Percentiles rank a stretch among this genome's conserved stretches.
Conservation (phyloP, 441 rosid genomes). For the Gossypium armourianum region DNA sequence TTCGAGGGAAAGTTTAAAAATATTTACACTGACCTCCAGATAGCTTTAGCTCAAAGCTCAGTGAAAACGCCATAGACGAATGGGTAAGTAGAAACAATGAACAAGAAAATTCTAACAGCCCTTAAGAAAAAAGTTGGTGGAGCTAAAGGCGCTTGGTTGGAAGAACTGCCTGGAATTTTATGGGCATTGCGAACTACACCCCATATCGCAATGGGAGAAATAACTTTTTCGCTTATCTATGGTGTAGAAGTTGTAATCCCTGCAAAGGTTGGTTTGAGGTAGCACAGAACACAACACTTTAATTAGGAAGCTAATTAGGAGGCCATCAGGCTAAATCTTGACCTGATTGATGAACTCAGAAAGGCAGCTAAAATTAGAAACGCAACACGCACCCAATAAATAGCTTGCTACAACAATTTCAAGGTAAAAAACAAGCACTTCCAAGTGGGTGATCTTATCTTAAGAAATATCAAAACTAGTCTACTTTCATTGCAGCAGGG, state of each 20-base stretch:
- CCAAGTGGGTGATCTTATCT: not conserved
- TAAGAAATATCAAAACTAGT: too few relatives aligned
- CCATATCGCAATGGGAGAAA: not conserved
- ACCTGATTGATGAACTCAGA: not conserved
- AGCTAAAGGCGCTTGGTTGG: not conserved
- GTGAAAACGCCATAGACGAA: not conserved
- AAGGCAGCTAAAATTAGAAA: not conserved
- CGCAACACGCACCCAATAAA: not conserved
- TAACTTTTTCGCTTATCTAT: too few relatives aligned
- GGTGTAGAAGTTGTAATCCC: not conserved
- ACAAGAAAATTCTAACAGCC: not conserved
- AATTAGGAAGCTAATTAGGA: not conserved
- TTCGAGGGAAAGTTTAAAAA: too few relatives aligned
- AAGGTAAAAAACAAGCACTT: not conserved
- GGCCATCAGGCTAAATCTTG: not conserved
- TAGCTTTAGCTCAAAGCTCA: not conserved
- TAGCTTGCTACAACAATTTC: not conserved
- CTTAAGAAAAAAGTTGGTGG: not conserved
- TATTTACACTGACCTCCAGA: not conserved
- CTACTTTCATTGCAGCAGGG: not conserved
- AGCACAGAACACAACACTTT: not conserved
- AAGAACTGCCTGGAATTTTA: not conserved
- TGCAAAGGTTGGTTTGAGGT: not conserved
- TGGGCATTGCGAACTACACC: not conserved
- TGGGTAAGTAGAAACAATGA: not conserved